phyloP scores from a whole-genome alignment of 345 rosid species.

The Isatis tinctoria region DNA sequence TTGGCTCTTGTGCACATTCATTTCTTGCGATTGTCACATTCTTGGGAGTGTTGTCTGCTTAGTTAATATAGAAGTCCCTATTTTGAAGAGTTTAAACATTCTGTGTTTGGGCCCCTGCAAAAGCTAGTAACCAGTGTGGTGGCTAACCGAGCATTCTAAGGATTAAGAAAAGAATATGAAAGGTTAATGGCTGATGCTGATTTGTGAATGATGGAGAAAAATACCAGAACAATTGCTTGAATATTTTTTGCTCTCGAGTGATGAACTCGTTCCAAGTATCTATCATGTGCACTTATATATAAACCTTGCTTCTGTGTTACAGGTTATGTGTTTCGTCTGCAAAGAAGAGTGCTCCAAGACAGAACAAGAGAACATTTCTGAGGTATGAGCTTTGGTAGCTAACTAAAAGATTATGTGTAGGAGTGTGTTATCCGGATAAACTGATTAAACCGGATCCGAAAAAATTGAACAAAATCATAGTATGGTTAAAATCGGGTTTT shows the following conservation, averaged over 20 bases:
- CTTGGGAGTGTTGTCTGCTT: neutral
- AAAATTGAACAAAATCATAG: neutral
- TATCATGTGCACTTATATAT: neutral
- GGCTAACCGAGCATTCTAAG: too few relatives aligned
- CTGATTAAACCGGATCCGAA: neutral
- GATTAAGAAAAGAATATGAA: too few relatives aligned
- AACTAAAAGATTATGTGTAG: neutral
- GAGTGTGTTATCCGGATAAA: neutral
- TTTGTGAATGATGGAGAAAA: too few relatives aligned
- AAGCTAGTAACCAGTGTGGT: neutral
- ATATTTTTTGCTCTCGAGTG: too few relatives aligned
- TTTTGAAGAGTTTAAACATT: neutral
- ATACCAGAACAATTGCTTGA: too few relatives aligned
- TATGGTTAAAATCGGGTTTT: neutral
- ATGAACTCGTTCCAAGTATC: neutral
- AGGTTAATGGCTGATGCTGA: too few relatives aligned
- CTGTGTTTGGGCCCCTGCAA: neutral
- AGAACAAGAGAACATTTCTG: conserved; percentile 44
- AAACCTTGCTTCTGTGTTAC: conserved; percentile 14
- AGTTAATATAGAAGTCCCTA: neutral
- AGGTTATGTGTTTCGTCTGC: conserved; percentile 61
- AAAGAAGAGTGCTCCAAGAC: conserved; percentile 51
- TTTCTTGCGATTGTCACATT: neutral
- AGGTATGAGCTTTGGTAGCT: conserved; percentile 40
- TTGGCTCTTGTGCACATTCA: neutral